Evolutionary conservation across 164 flowering plant genomes (phyloP), one percentile per base, ranked within the genome.

Genomic region (Annona cherimola): DNA sequence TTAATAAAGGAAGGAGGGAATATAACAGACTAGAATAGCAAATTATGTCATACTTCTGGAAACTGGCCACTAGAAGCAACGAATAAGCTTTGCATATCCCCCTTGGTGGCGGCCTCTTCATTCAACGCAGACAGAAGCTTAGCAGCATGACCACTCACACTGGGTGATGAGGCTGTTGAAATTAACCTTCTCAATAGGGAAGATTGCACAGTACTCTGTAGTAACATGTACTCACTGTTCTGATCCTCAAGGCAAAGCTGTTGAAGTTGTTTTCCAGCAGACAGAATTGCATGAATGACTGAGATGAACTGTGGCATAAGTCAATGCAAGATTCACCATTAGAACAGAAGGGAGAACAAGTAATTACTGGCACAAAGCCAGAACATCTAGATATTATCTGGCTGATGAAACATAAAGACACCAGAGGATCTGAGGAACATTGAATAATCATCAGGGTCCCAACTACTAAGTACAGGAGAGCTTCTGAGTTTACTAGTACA

Each of bases 201-300:
- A 64, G 98, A 91, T 46, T 70, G 82, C 62, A 87, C 75, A 44
- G 74, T 74, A 61, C 39, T 82, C 71, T 69, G 59, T 62, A 69
- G 76, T 46, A 57, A 20, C 19, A 57, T 78, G 16, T 63, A 55
- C 59, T 50, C 59, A n/a, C 18, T 69, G 5, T 66, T 76, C 57
- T 79, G 81, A 50, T 83, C 86, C 57, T 78, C 87, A 42, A 84
- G 65, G 26, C 73, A 79, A 76, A 92, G 92, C 76, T 79, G 87
- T 73, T 84, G 88, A 78, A 95, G 94, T 79, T 89, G 90, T 72
- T 90, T 95, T 59, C 86, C 94, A 78, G 97, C 89, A 77, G 64
- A 74, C 71, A 93, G 81, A 65, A 93, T 83, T 70, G 97, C 90
- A 80, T 87, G 87, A 68, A 93, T 79, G 66, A 89, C 93, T 71